Base-by-base conservation (phyloP, 768 basidiomycete genomes). In the Lyophyllum atratum region DNA sequence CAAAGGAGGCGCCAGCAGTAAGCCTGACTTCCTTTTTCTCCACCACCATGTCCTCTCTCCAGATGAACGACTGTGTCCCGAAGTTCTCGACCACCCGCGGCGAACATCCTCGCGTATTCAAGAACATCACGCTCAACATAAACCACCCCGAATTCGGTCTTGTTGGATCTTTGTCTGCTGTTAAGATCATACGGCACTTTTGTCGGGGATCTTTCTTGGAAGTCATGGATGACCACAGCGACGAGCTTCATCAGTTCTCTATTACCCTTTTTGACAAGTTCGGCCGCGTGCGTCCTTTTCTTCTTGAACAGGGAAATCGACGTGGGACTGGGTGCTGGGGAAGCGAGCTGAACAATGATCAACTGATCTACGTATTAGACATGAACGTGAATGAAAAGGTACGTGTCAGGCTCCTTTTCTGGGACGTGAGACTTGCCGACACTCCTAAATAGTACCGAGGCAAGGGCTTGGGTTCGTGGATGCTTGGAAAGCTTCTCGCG, bases 311-410 rank as follows among this genome's bases (percentile, higher is more conserved):
- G 17, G 64, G 67, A n/a, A 44, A 60, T 28, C 68, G 68, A 47
- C 69, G 66, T 42, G 73, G 74, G 5, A 68, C 68, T 0, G 70
- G 72, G 7, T 69, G 65, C 28, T 74, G 70, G 72, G 70, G 69
- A 15, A 46, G 45, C 4, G 70, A 74, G 48, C 45, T 73, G 51
- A 59, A 72, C 49, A 4, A 52, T 2, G 72, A 70, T 14, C 44
- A 52, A 31, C 51, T 73, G 42, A 21, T 74, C 14, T 73, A 72
- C 54, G 44, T 75, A 19, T 43, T 66, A 9, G 51, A 64, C 25
- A 53, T 72, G n/a, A 22, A 44, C 2, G 70, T 74, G 2, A 51
- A 64, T 2, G 49, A 60, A 10, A 12, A 64, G 55, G 71, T 72
- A 61, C 49, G 63, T 52, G 21, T 33, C 2, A 4, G n/a, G 5